Percentiles rank a stretch among this genome's conserved stretches.
Conservation (phyloP, 257 asterid species). For the Anisodus tanguticus region DNA sequence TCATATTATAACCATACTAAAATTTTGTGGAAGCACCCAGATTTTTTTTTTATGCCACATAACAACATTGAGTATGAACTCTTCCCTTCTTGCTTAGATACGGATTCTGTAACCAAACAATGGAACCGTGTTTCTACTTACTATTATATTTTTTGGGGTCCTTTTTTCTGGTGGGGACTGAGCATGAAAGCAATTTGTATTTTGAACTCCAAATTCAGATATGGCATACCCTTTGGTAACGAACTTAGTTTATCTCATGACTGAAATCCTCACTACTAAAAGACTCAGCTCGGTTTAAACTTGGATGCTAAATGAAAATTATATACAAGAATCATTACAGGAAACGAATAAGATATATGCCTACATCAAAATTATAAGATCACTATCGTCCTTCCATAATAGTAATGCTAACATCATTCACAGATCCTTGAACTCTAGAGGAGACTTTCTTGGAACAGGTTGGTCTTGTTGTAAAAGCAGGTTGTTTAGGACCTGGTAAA, state of each 20-base stretch:
- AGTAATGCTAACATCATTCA: constrained; percentile 48
- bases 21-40: neutral
- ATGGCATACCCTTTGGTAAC: neutral
- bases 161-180: neutral
- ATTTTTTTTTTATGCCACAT: neutral
- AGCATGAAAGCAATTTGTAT: constrained; percentile 9
- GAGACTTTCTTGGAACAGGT: constrained; percentile 40
- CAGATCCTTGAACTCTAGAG: constrained; percentile 44
- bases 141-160: neutral
- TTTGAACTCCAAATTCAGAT: constrained; percentile 16
- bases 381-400: constrained; percentile 50
- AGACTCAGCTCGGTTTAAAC: neutral
- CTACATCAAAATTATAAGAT: neutral
- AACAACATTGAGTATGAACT: constrained; percentile 6
- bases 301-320: constrained; percentile 16
- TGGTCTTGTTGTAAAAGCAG: constrained; percentile 41
- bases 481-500: constrained; percentile 58
- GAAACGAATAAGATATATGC: neutral
- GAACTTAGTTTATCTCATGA: neutral
- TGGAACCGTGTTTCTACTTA: neutral
- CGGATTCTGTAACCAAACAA: neutral
- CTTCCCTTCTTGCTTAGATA: constrained; percentile 22
- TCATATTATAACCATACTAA: neutral
- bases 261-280: constrained; percentile 13
- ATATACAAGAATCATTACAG: neutral